Evolutionary conservation across 768 basidiomycete genomes (phyloP), one percentile per base, ranked within the genome.

Genomic region (Tulasnella sp.): DNA sequence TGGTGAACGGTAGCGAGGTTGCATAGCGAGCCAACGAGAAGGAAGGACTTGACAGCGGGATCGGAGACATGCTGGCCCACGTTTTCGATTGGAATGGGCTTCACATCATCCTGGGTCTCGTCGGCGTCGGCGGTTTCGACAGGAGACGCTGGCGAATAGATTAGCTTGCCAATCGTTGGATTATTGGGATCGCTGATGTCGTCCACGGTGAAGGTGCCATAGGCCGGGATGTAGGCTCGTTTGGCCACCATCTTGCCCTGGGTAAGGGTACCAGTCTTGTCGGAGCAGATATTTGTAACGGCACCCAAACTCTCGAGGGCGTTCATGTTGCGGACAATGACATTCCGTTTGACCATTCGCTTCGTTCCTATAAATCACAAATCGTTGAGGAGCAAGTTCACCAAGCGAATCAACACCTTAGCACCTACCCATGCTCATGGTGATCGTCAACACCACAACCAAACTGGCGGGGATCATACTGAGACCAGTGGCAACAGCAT

Each of bases 261-360:
- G 0, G 87, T 89, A 44, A 89, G 82, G 15, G 87, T 88, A n/a
- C 88, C 87, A 0, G 87, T 87, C 78, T 90, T 90, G 83, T 90
- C 89, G 6, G 87, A 87, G 81, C 88, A 88, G 29, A 90, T 77
- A 46, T 88, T 86, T 23, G 87, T 86, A 79, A 90, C 88, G 26
- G 85, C 84, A 0, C 89, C 89, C 2, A 89, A 84, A 0, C 88
- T 88, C 80, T 89, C 89, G 73, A 90, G 87, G 0, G 87, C 89
- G 48, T 87, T 86, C 78, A 89, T 83, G 71, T 86, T 87, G 80
- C 89, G 88, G 78, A 88, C 88, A 4, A 88, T 84, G 26, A 88
- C 85, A 18, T 86, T 85, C 48, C 87, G 83, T 71, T 84, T 83
- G 5, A 87, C 87, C 82, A 90, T 87, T 74, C 87, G 88, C 32